Base-by-base conservation (phyloP, 495 filamentous ascomycete genomes). In the Amorphotheca resinae region DNA sequence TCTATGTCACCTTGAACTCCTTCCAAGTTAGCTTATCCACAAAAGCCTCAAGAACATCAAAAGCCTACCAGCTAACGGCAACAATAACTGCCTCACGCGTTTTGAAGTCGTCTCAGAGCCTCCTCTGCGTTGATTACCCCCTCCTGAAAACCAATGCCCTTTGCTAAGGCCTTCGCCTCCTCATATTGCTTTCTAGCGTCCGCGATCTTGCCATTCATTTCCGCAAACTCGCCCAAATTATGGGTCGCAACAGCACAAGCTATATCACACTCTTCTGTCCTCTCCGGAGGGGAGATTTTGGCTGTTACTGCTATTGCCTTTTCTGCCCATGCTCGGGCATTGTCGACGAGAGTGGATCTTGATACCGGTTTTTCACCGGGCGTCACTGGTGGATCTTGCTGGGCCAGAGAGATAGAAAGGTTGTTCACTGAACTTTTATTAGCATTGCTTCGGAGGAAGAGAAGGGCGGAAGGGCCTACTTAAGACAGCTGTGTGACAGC, bases 211-310 rank as follows among this genome's bases (percentile, higher is more conserved):
- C 80, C 78, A 37, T 75, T 59, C 67, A 86, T 73, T 46, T 80
- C 71, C 1, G 85, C 79, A 49, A 98, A 74, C 46, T 87, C 80
- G 9, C 78, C 91, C 34, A 95, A 69, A 59, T 93, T 95, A 58
- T 83, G 77, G 31, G 79, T 80, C n/a, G 89, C 83, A 8, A 75
- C 79, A 0, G 79, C 82, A 57, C 91, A 95, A 11, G 76, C 82
- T n/a, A 77, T 50, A 62, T 93, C 86, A 56, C 91, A 96, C 55
- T 93, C 83, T 22, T 79, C 69, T 3, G 77, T 85, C 34, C 82
- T 65, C n/a, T 78, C 54, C 5, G 70, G 67, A 11, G 73, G 68
- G 20, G 63, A 43, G 21, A 85, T 80, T 4, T 57, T 64, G 7
- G 57, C 62, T 1, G 74, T 71, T 23, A 82, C 64, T 17, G 69